These are phyloP conservation scores for Gnomoniopsis smithogilvyi DNA, from an alignment of 2,329 filamentous ascomycete species.

Conservation along the genomic window DNA sequence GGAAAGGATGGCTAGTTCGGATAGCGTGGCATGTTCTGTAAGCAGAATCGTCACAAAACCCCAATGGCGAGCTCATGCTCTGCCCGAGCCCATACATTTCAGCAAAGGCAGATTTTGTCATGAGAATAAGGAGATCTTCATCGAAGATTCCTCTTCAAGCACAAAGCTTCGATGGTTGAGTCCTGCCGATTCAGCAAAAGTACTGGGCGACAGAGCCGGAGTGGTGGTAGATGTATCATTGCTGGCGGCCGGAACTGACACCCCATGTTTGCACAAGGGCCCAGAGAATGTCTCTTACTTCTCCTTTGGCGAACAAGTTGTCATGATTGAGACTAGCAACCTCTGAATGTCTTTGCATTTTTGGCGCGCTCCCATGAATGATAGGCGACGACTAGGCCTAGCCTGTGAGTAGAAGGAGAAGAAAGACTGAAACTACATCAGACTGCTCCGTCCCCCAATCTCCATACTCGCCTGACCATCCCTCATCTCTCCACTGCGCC, in stretches of 20 bases:
- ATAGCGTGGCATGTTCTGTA: background rate
- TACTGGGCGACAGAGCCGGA: background rate
- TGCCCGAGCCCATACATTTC: background rate
- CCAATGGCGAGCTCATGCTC: background rate
- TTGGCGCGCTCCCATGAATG: background rate
- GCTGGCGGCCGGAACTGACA: background rate
- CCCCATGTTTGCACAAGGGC: background rate
- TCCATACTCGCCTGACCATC: slow-evolving; percentile 90
- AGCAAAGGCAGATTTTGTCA: background rate
- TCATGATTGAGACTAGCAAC: background rate
- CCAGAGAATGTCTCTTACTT: background rate
- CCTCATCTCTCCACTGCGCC: slow-evolving; percentile 91
- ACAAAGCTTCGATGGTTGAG: background rate
- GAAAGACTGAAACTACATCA: slow-evolving; percentile 64
- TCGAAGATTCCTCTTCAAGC: background rate
- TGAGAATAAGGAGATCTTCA: background rate
- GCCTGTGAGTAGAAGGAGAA: too few species aligned
- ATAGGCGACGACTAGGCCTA: too few species aligned
- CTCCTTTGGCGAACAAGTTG: background rate
- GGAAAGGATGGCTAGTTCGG: background rate
- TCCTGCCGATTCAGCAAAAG: background rate
- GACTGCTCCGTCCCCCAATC: slow-evolving; percentile 84
- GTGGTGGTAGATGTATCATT: background rate
- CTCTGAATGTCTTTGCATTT: background rate
- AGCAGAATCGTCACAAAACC: background rate